Evolutionary conservation across 306 rosid genomes (phyloP), one percentile per base, ranked within the genome.

Genomic region (Amphicarpaea edgeworthii): DNA sequence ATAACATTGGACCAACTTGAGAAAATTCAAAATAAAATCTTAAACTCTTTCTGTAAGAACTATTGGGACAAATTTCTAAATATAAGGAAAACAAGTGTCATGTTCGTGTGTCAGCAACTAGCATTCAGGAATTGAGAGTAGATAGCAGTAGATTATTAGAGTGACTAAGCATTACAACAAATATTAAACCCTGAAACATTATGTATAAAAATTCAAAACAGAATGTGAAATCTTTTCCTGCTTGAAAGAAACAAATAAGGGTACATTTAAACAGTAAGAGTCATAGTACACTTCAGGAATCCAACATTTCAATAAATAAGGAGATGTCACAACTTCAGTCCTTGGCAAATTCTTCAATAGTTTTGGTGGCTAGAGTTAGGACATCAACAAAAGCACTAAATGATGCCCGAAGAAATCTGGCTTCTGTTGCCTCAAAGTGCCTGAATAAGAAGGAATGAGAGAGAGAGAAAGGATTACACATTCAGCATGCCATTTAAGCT

Each of bases 371-470:
- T 7, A 95, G 91, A 41, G 85, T 85, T 76, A 90, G 86, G 38
- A 84, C 91, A 62, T 90, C 98, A 2, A 92, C 83, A 70, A 92
- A 92, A 68, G 98, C 88, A 85, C 97, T 90, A 38, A 78, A 89
- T 1, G 97, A 92, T 83, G 98, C 93, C 28, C 98, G 89, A 64
- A 90, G 96, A 92, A 90, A 92, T 82, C 98, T 92, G 12, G 98
- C 93, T 77, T 95, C 97, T 67, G 59, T 86, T 26, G 98, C 99
- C 86, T 89, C 97, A 60, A 92, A 90, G 80, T 89, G 93, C 83
- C 97, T 95, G 85, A 70, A 80, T 62, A 3, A 59, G 26, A 47
- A 45, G 70, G 12, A 55, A 6, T 42, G 21, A 4, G 11, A 51
- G 68, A 66, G 53, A 66, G 68, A 19, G 47, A 24, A 12, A 17